A percentile compares a stretch with the other conserved stretches of the same genome.
phyloP scores from a whole-genome alignment of 495 filamentous ascomycete species.

The Neurospora pannonica region DNA sequence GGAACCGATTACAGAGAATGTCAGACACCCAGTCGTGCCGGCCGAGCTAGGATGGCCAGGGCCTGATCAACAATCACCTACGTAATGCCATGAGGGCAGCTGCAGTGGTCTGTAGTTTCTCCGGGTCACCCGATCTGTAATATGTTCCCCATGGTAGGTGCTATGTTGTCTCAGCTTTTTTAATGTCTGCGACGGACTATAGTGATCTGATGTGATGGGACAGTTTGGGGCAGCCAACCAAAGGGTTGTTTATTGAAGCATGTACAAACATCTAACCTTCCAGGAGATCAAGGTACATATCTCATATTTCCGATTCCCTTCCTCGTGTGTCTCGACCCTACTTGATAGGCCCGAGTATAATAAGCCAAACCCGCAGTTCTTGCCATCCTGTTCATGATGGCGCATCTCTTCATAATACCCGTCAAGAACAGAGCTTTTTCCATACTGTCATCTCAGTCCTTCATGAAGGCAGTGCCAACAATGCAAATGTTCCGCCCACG shows the following conservation, averaged over 20 bases:
- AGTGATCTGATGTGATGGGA: neutral
- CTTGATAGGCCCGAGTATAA: neutral
- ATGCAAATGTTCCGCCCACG: conserved; percentile 70
- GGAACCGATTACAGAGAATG: neutral
- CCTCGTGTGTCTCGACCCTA: neutral
- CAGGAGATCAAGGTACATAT: neutral
- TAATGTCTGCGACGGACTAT: neutral
- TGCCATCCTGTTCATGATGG: neutral
- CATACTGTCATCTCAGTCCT: neutral
- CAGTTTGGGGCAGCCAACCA: neutral
- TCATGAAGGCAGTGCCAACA: conserved; percentile 49
- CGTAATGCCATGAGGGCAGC: neutral
- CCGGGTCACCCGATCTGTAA: neutral
- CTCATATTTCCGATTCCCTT: neutral
- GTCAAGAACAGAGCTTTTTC: neutral
- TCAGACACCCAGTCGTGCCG: neutral
- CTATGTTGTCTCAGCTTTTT: neutral
- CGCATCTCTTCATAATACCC: neutral
- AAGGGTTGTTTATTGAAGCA: neutral
- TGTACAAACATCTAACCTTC: neutral
- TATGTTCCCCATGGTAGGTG: neutral
- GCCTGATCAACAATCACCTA: neutral
- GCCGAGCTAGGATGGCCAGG: neutral
- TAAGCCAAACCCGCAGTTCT: neutral
- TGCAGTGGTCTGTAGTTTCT: neutral